Base-by-base conservation (phyloP, 306 rosid genomes). In the Vicia sativa region DNA sequence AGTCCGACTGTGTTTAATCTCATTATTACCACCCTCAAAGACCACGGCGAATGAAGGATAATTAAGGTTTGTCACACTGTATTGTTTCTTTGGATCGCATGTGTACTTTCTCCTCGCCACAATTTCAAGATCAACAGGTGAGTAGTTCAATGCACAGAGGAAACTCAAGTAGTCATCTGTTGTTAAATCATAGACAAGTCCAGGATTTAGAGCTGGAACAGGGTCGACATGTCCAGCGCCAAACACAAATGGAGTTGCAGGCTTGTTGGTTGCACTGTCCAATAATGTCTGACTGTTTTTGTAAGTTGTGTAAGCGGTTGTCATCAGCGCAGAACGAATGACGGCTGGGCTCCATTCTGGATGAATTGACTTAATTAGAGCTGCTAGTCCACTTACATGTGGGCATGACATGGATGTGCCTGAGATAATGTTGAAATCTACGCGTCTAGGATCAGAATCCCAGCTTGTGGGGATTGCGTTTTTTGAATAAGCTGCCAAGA, bases 351-450 rank as follows among this genome's bases (percentile, higher is more conserved):
- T 87, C 97, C 97, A 91, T 1, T 89, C 86, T 10, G 87, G 96
- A 54, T 83, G 89, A 46, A 65, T 77, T 1, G 85, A 85, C 67
- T 89, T 92, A 31, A 89, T 50, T 13, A 91, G 57, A 5, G 89
- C 95, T 0, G 90, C 95, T 35, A 91, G 58, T 1, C 95, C 97
- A 6, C 96, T 91, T 21, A 80, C 87, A 67, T 89, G 97, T 5
- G 97, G 97, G 42, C 97, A 91, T n/a, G 96, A 79, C 97, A 91
- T 91, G 12, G 97, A 91, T 57, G 97, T 91, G 3, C 97, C 97
- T 0, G 95, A 87, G 15, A 87, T 62, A 23, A 91, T 85, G 83
- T 91, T 89, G 87, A 89, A 91, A 1, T 79, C 83, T 69, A 87
- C 97, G 25, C 90, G 96, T 75, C 95, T 74, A 5, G 12, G 2